These are phyloP conservation scores for Teratosphaeria viscida DNA, from an alignment of 2,329 filamentous ascomycete genomes.

Conservation along the genomic window DNA sequence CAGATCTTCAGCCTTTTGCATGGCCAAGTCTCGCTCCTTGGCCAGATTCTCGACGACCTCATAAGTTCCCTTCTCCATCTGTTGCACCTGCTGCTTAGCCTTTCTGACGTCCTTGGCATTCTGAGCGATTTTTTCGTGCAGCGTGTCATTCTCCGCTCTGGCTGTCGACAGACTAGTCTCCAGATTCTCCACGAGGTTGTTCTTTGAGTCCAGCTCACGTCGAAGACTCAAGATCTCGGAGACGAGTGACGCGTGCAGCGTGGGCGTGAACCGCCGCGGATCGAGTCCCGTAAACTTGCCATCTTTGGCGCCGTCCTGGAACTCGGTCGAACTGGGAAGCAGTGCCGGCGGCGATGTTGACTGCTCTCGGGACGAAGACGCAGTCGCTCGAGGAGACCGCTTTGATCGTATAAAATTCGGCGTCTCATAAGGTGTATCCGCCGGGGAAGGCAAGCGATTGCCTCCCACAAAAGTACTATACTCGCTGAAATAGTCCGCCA, in stretches of 20 bases:
- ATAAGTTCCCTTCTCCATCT: constrained; percentile 78
- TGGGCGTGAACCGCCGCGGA: constrained; percentile 86
- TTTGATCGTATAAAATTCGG: constrained; percentile 45
- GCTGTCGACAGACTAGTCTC: constrained; percentile 63
- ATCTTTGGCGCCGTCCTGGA: constrained; percentile 37
- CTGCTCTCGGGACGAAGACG: constrained; percentile 52
- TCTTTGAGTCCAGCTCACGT: constrained; percentile 83
- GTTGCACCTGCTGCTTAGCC: constrained; percentile 72
- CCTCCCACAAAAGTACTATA: constrained; percentile 37
- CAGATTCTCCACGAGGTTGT: constrained; percentile 72
- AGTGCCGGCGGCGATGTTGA: constrained; percentile 51
- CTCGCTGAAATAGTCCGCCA: constrained; percentile 38
- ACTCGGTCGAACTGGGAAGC: constrained; percentile 33
- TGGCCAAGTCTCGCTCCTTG: constrained; percentile 74
- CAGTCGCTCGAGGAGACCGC: constrained; percentile 47
- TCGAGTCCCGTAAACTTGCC: constrained; percentile 56
- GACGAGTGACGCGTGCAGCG: constrained; percentile 84
- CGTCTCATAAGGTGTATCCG: constrained; percentile 61
- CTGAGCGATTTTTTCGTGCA: constrained; percentile 52
- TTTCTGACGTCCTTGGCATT: constrained; percentile 67
- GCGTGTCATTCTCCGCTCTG: constrained; percentile 62
- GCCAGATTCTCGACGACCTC: constrained; percentile 76
- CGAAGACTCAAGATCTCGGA: constrained; percentile 84
- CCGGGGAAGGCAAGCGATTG: constrained; percentile 57
- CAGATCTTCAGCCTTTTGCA: constrained; percentile 56